Base-by-base conservation (phyloP, 352 stramenopile genomes). In the Globisporangium recalcitrans region DNA sequence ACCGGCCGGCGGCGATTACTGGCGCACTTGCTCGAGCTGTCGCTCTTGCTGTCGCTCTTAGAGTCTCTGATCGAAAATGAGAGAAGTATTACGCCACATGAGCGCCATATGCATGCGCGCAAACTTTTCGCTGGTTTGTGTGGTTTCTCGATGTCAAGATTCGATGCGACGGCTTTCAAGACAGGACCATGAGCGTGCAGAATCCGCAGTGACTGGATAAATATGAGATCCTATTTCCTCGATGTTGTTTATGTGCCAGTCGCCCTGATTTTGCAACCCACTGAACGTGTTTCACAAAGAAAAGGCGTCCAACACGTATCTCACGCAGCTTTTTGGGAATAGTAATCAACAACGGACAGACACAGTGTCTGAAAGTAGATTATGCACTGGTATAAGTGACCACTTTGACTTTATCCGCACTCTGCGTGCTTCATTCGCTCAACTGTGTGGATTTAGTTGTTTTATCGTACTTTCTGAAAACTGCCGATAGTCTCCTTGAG, bases 31-130 rank as follows among this genome's bases (percentile, higher is more conserved):
- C n/a, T n/a, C n/a, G n/a, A n/a, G n/a, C n/a, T n/a, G n/a, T n/a
- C n/a, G n/a, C n/a, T n/a, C 38, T 21, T 5, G 38, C 16, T 22
- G 38, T 46, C 38, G 38, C 38, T 46, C 16, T n/a, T n/a, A 16
- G 16, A 46, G 38, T 46, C 42, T 49, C 46, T 26, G 31, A 52
- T 52, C 46, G 46, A 52, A 52, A 52, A 52, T 52, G 46, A 11
- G 46, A 52, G 46, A 52, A 52, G 31, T 21, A 52, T 52, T 52
- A 22, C 46, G 46, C 46, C 22, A 29, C 46, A 9, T 22, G 2
- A 19, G 24, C 46, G 4, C 21, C 38, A 46, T n/a, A 22, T 27
- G 46, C 46, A 52, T 29, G 46, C 46, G 8, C 46, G 11, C 46
- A 26, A 29, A 14, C n/a, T 44, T 29, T 52, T 52, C 22, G 46